Conservation (phyloP, 2,329 filamentous ascomycete genomes). For the Paecilomyces fulvus region DNA sequence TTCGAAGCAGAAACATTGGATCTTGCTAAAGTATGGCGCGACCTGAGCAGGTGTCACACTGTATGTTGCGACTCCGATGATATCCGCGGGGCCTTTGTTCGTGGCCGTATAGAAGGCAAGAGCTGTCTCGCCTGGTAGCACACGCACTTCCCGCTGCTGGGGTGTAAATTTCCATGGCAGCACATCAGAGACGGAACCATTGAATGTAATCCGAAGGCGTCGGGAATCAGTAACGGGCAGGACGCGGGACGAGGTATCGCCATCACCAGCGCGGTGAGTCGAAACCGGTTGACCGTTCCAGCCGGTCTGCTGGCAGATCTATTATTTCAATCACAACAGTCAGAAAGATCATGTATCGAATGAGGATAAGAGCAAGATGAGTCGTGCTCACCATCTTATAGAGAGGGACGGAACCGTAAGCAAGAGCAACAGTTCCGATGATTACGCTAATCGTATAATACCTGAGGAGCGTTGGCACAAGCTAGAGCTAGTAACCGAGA, state of each 20-base stretch:
- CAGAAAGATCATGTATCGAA: conserved; percentile 2
- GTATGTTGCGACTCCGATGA: conserved; percentile 96
- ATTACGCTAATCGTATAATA: conserved; percentile 57
- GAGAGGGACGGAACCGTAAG: conserved; percentile 58
- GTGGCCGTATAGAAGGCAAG: conserved; percentile 96
- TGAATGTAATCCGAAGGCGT: conserved; percentile 91
- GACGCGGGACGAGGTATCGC: conserved; percentile 67
- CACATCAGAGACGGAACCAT: conserved; percentile 87
- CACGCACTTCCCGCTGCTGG: conserved; percentile 92
- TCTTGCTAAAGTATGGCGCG: conserved; percentile 97
- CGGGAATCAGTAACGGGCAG: conserved; percentile 71
- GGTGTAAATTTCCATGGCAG: conserved; percentile 96
- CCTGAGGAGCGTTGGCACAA: conserved; percentile 28
- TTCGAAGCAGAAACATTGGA: conserved; percentile 99
- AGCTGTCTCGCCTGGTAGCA: conserved; percentile 91
- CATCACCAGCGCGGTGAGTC: conserved; percentile 58
- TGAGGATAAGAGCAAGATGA: background rate
- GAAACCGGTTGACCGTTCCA: conserved; percentile 92
- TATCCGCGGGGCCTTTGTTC: conserved; percentile 81
- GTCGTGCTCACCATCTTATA: conserved; percentile 53
- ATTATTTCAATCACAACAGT: conserved; percentile 1
- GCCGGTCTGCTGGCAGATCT: conserved; percentile 49
- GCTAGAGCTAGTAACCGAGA: background rate
- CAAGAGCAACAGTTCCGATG: conserved; percentile 53
- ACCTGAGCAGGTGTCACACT: conserved; percentile 94